These are phyloP conservation scores for Starmera quercuum DNA, from an alignment of 805 yeast species.

Conservation along the genomic window DNA sequence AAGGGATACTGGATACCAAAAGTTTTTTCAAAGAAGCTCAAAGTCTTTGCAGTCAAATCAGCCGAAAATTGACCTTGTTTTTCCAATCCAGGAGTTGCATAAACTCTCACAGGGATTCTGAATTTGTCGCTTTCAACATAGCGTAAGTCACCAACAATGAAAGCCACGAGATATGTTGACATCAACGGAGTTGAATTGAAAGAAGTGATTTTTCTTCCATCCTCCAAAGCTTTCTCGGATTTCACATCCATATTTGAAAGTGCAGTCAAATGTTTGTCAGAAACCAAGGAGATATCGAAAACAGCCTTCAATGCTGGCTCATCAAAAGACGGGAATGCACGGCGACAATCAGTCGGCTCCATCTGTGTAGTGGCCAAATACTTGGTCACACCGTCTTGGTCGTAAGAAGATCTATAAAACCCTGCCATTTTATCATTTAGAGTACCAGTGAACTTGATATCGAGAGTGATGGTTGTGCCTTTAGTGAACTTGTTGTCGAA, in stretches of 20 bases:
- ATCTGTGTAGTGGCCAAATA: slow-evolving; percentile 79
- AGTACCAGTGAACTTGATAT: slow-evolving; percentile 49
- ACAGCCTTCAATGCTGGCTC: slow-evolving; percentile 77
- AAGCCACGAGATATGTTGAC: slow-evolving; percentile 83
- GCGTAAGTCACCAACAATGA: slow-evolving; percentile 72
- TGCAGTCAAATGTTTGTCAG: slow-evolving; percentile 47
- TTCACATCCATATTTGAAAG: slow-evolving; percentile 66
- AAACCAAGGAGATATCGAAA: slow-evolving; percentile 56
- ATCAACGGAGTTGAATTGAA: slow-evolving; percentile 76
- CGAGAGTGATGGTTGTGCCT: slow-evolving; percentile 35
- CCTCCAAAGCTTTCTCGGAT: slow-evolving; percentile 34
- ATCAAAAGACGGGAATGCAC: slow-evolving; percentile 83
- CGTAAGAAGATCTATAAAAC: slow-evolving; percentile 65
- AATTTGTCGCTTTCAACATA: slow-evolving; percentile 61
- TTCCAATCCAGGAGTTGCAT: slow-evolving; percentile 73
- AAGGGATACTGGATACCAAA: slow-evolving; percentile 73
- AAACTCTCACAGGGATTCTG: slow-evolving; percentile 72
- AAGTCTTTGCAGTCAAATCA: slow-evolving; percentile 66
- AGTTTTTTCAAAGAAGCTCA: slow-evolving; percentile 62
- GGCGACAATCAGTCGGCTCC: slow-evolving; percentile 82
- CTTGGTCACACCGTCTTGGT: slow-evolving; percentile 53
- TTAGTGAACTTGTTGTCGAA: slow-evolving; percentile 37
- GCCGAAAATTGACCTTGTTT: slow-evolving; percentile 67
- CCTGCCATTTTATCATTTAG: slow-evolving; percentile 80
- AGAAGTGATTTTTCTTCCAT: slow-evolving; percentile 41